phyloP scores from a whole-genome alignment of 192 early-diverging fungal genomes.

The Coemansia sp. region DNA sequence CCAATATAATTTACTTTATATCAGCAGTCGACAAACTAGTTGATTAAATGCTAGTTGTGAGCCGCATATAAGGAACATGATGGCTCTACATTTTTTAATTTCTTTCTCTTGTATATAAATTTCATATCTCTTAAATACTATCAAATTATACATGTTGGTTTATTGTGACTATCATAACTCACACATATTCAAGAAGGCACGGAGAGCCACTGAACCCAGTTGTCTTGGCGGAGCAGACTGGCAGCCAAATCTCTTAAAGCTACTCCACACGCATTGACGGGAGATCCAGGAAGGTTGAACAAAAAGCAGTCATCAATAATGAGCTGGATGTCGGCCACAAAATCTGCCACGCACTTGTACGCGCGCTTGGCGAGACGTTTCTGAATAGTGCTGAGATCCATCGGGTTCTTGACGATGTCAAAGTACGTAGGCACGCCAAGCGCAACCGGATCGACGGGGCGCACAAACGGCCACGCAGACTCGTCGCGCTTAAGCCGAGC shows the following conservation, averaged over 20 bases:
- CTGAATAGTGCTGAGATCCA: constrained; percentile 71
- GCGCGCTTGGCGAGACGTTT: constrained; percentile 56
- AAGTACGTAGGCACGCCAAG: constrained; percentile 65
- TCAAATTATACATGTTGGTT: no score
- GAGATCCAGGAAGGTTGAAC: constrained; percentile 59
- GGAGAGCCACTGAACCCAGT: constrained; percentile 40
- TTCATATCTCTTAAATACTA: no score
- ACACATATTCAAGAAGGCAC: not conserved
- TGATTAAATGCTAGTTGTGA: no score
- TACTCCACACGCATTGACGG: constrained; percentile 58
- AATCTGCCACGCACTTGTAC: constrained; percentile 58
- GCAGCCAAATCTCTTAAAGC: constrained; percentile 37
- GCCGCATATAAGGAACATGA: no score
- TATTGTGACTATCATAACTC: no score
- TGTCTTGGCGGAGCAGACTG: constrained; percentile 21
- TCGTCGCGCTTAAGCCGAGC: constrained; percentile 32
- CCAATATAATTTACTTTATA: no score
- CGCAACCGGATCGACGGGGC: constrained; percentile 66
- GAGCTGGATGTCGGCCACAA: constrained; percentile 62
- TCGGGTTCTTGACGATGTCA: constrained; percentile 68
- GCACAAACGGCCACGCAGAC: constrained; percentile 46
- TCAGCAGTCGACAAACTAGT: no score
- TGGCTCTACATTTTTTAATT: no score
- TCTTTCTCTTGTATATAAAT: no score
- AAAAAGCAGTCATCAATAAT: constrained; percentile 71